phyloP scores from a whole-genome alignment of 164 flowering plant genomes.

The Stephania cephalantha region DNA sequence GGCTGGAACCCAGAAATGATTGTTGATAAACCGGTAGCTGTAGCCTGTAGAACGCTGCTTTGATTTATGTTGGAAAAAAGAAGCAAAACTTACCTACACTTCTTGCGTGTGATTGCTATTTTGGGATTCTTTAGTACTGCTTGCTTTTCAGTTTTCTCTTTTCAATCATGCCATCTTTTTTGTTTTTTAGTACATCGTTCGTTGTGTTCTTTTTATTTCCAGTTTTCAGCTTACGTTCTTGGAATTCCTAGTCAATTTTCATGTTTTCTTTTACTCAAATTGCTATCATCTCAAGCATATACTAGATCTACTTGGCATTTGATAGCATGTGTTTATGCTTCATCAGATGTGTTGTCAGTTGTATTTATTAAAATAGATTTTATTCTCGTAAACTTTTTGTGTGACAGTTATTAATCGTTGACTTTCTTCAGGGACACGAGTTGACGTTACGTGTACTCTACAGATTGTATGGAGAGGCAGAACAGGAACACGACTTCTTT shows the following conservation, averaged over 20 bases:
- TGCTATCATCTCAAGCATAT: not conserved
- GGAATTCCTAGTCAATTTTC: not conserved
- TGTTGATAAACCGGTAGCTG: not conserved
- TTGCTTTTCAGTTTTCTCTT: not conserved
- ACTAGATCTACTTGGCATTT: not conserved
- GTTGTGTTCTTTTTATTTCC: not conserved
- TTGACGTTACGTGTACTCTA: slow-evolving; percentile 93
- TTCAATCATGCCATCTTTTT: not conserved
- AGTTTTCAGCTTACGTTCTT: not conserved
- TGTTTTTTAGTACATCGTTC: not conserved
- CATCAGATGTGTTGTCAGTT: not conserved
- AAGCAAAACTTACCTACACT: not conserved
- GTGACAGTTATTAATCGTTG: slow-evolving; percentile 17
- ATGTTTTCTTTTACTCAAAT: not conserved
- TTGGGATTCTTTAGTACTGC: not conserved
- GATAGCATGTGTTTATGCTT: not conserved
- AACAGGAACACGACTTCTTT: slow-evolving; percentile 77
- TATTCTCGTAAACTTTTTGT: not conserved
- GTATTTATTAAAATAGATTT: not conserved
- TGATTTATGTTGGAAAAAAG: not conserved
- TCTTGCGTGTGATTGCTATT: not conserved
- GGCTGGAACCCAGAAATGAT: not conserved
- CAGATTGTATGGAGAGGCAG: slow-evolving; percentile 79
- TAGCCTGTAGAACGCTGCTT: not conserved
- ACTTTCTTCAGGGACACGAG: slow-evolving; percentile 88